Base-by-base conservation (phyloP, 129 eudicot species). In the Pittosporum tobira region DNA sequence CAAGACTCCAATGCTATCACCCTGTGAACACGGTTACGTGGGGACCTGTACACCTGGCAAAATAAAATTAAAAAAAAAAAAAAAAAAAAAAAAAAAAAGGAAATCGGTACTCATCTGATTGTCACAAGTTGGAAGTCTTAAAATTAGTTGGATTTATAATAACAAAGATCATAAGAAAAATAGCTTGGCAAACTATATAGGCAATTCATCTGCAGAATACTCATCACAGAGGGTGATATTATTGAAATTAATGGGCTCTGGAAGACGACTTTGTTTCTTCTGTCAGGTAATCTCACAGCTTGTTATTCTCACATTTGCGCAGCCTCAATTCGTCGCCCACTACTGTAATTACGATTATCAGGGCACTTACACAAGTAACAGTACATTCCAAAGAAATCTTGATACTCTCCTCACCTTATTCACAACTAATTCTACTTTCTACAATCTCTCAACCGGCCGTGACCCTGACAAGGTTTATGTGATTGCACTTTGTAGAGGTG, bases 361-460 rank as follows among this genome's bases (percentile, higher is more conserved):
- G 6, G 59, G 64, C 38, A 76, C 62, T 51, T 72, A 72, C 79
- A 62, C 80, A 23, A 36, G 45, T 24, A 64, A 71, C 71, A 70
- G 75, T 24, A 20, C 51, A 2, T 77, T 73, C 75, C 43, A 57
- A 38, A 34, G 63, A 22, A 80, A 80, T 43, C 88, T 74, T 57
- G 26, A 74, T 10, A 31, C 66, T 42, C 31, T 47, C 44, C 45
- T 77, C 61, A 62, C 80, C 51, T 63, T 69, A 2, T 48, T 75
- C 50, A 19, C 68, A 31, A 27, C 74, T 43, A 44, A 42, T 52
- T 16, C 49, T 43, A 57, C 71, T 18, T 76, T 76, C 66, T 55
- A 47, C 65, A 71, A 27, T 42, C 28, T n/a, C 16, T 53, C 81
- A 12, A 30, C 43, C 10, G 73, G 77, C 48, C 48, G 23, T 61